Conservation (phyloP, 805 yeast genomes). For the Saturnispora galanensis region DNA sequence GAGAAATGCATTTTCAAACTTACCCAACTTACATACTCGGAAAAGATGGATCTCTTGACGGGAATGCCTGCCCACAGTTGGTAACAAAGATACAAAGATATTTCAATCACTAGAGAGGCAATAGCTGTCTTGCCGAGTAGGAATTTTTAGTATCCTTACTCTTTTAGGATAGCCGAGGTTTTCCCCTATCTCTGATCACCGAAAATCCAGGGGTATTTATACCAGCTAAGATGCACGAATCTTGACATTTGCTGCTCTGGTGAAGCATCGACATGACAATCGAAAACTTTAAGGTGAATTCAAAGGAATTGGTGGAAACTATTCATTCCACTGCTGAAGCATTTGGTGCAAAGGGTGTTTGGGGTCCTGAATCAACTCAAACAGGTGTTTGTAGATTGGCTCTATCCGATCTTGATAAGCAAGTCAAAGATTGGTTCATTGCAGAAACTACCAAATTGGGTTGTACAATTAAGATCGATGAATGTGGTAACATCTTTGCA, state of each 20-base stretch:
- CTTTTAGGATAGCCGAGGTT: neutral
- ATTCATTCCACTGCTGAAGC: constrained; percentile 48
- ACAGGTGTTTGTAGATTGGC: constrained; percentile 65
- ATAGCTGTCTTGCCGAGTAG: too few relatives aligned
- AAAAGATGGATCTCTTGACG: too few relatives aligned
- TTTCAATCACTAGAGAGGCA: too few relatives aligned
- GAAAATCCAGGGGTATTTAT: too few relatives aligned
- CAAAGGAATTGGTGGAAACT: constrained; percentile 35
- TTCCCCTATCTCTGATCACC: neutral
- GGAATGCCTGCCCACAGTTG: too few relatives aligned
- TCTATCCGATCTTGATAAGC: constrained; percentile 50
- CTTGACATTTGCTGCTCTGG: too few relatives aligned
- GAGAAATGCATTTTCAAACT: too few relatives aligned
- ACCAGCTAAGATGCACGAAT: too few relatives aligned
- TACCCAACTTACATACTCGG: too few relatives aligned
- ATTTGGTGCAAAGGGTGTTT: constrained; percentile 54
- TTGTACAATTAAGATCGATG: constrained; percentile 49
- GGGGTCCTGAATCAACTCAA: constrained; percentile 48
- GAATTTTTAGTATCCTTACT: too few relatives aligned
- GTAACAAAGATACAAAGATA: too few relatives aligned
- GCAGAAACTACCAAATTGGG: constrained; percentile 43
- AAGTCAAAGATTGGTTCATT: constrained; percentile 58
- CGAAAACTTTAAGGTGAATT: constrained; percentile 10
- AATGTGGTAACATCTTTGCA: constrained; percentile 62
- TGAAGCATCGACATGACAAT: constrained; percentile 1